Evolutionary conservation across 1,284 basidiomycete genomes (phyloP).

Genomic region (Melanopsichium pennsylvanicum): DNA sequence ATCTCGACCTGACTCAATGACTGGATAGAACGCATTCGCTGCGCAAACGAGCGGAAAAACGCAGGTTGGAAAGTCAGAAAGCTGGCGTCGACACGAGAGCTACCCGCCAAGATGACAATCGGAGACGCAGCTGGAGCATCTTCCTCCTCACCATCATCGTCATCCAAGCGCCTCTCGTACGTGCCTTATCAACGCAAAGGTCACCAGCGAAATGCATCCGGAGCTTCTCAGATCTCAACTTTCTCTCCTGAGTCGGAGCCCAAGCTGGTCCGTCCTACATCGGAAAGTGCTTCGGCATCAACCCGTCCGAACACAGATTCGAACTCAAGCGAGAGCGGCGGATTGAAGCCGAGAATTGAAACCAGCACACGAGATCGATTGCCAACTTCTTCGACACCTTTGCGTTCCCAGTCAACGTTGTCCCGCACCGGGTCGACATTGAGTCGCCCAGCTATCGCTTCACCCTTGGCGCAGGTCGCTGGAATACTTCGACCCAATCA

Average conservation of each 20-base stretch:
- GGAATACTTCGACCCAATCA: conserved; percentile 20
- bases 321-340: conserved; percentile 1
- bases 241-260: neutral
- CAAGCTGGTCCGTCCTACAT: neutral
- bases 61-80: neutral
- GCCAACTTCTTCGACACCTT: conserved; percentile 5
- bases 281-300: neutral
- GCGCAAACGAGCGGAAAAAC: neutral
- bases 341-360: neutral
- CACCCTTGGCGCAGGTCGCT: conserved; percentile 14
- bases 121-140: conserved; percentile 12
- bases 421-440: conserved; percentile 9
- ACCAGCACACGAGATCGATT: neutral
- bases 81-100: neutral
- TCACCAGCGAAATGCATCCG: conserved; percentile 23
- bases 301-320: neutral
- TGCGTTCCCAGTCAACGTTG: conserved; percentile 1
- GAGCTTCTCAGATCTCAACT: conserved; percentile 10
- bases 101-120: conserved; percentile 3
- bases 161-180: conserved; percentile 39
- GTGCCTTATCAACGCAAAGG: conserved; percentile 42
- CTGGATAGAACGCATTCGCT: no score
- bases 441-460: conserved; percentile 18
- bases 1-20: no score
- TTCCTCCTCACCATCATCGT: conserved; percentile 7